Percentiles rank a stretch among this genome's conserved stretches.
These are phyloP conservation scores for Isoetes taiwanensis DNA, from an alignment of 75 land plant species.

Conservation along the genomic window DNA sequence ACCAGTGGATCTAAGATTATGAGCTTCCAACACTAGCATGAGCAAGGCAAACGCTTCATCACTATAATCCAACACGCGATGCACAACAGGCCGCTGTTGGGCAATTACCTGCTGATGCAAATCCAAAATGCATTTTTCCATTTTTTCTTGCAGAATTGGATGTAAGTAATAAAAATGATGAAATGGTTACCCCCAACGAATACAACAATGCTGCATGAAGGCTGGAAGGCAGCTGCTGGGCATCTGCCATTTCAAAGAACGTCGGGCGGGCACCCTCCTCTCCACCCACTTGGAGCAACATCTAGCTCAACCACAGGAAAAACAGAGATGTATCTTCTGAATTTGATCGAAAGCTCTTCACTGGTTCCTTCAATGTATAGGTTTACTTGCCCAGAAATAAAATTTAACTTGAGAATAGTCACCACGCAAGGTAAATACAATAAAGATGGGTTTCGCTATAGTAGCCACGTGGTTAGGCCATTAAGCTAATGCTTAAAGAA, in stretches of 20 bases:
- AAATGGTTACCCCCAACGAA: constrained; percentile 60
- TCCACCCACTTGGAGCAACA: constrained; percentile 98
- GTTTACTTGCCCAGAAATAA: too few species aligned
- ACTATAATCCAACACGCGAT: constrained; percentile 80
- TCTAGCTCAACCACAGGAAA: too few species aligned
- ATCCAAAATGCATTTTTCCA: neutral
- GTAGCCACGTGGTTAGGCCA: too few species aligned
- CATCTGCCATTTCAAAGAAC: constrained; percentile 97
- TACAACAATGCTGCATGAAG: constrained; percentile 78
- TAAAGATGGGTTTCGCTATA: too few species aligned
- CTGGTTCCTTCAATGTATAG: too few species aligned
- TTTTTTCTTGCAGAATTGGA: neutral
- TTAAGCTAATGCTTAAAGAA: too few species aligned
- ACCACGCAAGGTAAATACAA: too few species aligned
- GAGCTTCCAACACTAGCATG: constrained; percentile 85
- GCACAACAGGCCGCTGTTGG: constrained; percentile 70
- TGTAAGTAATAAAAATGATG: neutral
- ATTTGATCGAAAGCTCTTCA: too few species aligned
- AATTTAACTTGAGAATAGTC: too few species aligned
- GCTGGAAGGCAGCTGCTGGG: constrained; percentile 93
- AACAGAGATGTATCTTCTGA: too few species aligned
- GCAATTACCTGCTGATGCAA: constrained; percentile 62
- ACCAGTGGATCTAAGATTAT: constrained; percentile 82
- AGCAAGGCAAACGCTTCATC: constrained; percentile 88
- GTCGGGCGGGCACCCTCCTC: constrained; percentile 93